These are phyloP conservation scores for Collariella sp. DNA, from an alignment of 495 filamentous ascomycete genomes.

Conservation along the genomic window DNA sequence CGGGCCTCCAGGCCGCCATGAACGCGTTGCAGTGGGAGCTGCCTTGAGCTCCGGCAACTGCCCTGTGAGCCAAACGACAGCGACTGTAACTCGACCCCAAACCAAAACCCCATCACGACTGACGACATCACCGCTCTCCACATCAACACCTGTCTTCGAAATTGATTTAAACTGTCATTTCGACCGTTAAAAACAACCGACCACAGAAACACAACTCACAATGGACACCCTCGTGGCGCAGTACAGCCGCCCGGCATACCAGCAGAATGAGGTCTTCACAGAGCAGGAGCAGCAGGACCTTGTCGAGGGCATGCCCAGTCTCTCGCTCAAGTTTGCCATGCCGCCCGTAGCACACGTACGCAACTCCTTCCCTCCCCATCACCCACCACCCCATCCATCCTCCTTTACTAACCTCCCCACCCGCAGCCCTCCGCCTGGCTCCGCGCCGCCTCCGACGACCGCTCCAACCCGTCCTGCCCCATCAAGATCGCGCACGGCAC, in stretches of 20 bases:
- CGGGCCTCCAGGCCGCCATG: constrained; percentile 5
- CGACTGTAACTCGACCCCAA: constrained; percentile 2
- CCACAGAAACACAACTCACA: constrained; percentile 1
- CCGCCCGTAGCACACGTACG: constrained; percentile 88
- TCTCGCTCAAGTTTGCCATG: constrained; percentile 85
- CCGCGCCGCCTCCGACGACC: constrained; percentile 92
- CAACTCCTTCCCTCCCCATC: neutral
- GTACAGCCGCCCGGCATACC: constrained; percentile 62
- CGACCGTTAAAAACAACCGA: neutral
- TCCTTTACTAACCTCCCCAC: neutral
- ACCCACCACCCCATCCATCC: neutral
- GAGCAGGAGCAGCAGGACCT: constrained; percentile 72
- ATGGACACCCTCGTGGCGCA: constrained; percentile 93
- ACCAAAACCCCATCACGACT: neutral
- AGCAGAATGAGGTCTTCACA: constrained; percentile 61
- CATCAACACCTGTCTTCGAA: constrained; percentile 9
- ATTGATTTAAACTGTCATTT: neutral
- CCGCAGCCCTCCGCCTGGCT: constrained; percentile 81
- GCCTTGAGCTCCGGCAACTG: constrained; percentile 20
- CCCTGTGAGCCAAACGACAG: constrained; percentile 4
- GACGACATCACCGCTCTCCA: neutral
- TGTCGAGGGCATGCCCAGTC: constrained; percentile 51
- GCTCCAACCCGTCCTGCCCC: constrained; percentile 88
- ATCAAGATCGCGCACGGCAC: constrained; percentile 99
- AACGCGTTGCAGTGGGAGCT: constrained; percentile 19